A percentile compares a stretch with the other conserved stretches of the same genome.
Evolutionary conservation across 2,329 filamentous ascomycete species (phyloP).

Genomic region (Alternaria dauci): DNA sequence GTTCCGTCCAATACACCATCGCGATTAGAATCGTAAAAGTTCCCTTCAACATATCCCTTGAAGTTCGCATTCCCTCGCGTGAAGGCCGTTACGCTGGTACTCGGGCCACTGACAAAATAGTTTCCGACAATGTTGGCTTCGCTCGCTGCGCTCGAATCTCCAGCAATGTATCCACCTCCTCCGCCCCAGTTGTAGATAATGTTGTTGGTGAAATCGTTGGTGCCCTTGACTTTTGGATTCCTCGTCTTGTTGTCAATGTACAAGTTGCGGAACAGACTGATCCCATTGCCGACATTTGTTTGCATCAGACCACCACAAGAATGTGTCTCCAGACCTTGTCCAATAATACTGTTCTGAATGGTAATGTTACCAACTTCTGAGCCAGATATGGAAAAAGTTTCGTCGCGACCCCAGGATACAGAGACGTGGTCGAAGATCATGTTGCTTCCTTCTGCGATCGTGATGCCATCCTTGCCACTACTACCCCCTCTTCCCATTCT

Average conservation of each 20-base stretch:
- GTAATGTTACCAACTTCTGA: slow-evolving; percentile 58
- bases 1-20: slow-evolving; percentile 61
- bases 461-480: slow-evolving; percentile 64
- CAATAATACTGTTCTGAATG: slow-evolving; percentile 63
- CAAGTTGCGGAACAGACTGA: slow-evolving; percentile 63
- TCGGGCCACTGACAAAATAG: slow-evolving; percentile 65
- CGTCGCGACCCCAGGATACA: slow-evolving; percentile 64
- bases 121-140: slow-evolving; percentile 64
- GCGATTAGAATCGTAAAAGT: slow-evolving; percentile 62
- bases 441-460: slow-evolving; percentile 61
- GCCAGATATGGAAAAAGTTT: slow-evolving; percentile 63
- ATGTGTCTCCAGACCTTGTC: slow-evolving; percentile 63
- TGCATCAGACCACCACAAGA: slow-evolving; percentile 63
- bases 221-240: slow-evolving; percentile 65
- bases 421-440: slow-evolving; percentile 67
- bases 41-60: slow-evolving; percentile 62
- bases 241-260: slow-evolving; percentile 67
- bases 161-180: slow-evolving; percentile 64
- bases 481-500: slow-evolving; percentile 62
- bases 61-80: slow-evolving; percentile 65
- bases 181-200: slow-evolving; percentile 66
- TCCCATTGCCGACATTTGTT: slow-evolving; percentile 55
- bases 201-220: slow-evolving; percentile 63
- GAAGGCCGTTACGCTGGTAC: slow-evolving; percentile 60
- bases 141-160: slow-evolving; percentile 58